phyloP scores from a whole-genome alignment of 2,329 filamentous ascomycete species.

The Chrysosporium queenslandicum region DNA sequence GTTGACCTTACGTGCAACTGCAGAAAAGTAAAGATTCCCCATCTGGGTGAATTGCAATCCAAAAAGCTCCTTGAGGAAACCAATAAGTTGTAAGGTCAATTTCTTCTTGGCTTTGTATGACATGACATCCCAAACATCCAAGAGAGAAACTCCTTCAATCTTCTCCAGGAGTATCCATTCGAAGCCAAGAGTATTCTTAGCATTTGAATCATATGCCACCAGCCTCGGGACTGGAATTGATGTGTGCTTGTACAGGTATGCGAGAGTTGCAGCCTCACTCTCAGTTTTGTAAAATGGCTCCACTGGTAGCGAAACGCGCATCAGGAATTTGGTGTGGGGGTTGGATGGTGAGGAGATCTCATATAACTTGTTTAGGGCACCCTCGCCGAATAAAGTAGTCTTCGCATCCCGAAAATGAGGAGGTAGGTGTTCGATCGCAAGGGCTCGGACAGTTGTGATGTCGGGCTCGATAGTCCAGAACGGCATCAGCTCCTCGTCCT shows the following conservation, averaged over 20 bases:
- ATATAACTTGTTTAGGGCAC: slow-evolving; percentile 5
- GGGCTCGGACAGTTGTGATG: background rate
- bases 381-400: background rate
- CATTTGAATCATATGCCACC: slow-evolving; percentile 12
- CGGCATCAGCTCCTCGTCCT: too few relatives aligned
- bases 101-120: background rate
- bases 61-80: background rate
- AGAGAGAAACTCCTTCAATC: slow-evolving; percentile 5
- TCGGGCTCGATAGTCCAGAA: background rate
- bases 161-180: slow-evolving; percentile 24
- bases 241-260: slow-evolving; percentile 18
- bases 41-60: background rate
- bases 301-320: slow-evolving; percentile 21
- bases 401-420: background rate
- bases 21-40: slow-evolving; percentile 4
- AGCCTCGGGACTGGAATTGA: slow-evolving; percentile 19
- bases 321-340: slow-evolving; percentile 6
- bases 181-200: slow-evolving; percentile 18
- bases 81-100: background rate
- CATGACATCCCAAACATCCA: background rate
- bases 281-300: slow-evolving; percentile 19
- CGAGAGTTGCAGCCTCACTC: slow-evolving; percentile 21
- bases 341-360: background rate
- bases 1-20: background rate
- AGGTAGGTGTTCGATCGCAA: background rate